Percentiles rank a stretch among this genome's conserved stretches.
phyloP scores from a whole-genome alignment of 164 flowering plant species.

The Umbellularia californica region DNA sequence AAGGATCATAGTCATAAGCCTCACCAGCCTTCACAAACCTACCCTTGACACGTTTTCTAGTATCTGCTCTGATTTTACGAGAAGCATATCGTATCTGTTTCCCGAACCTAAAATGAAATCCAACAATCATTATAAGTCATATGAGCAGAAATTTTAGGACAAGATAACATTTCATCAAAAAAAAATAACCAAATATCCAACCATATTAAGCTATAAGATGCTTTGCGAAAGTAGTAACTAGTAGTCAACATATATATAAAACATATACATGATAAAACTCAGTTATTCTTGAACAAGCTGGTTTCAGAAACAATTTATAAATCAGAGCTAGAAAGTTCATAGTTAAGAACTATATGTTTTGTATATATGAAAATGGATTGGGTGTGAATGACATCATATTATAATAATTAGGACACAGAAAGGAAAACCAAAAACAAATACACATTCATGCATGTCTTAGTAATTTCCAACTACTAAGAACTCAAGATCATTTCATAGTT shows the following conservation, averaged over 20 bases:
- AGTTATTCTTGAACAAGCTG: background rate
- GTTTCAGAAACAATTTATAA: no score
- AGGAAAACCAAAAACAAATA: no score
- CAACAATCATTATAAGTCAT: background rate
- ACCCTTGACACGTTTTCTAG: conserved; percentile 61
- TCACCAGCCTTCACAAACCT: conserved; percentile 66
- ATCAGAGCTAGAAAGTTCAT: no score
- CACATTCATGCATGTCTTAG: no score
- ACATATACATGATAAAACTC: background rate
- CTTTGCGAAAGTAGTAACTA: background rate
- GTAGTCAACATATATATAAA: no score
- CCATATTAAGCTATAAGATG: no score
- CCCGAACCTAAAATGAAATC: conserved; percentile 35
- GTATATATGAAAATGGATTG: no score
- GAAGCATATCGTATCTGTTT: conserved; percentile 60
- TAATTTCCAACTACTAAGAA: background rate
- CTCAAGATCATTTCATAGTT: no score
- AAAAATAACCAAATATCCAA: background rate
- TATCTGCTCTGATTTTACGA: conserved; percentile 64
- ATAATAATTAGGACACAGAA: no score
- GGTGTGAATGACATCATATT: no score
- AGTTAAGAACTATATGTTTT: background rate
- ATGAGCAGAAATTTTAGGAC: background rate
- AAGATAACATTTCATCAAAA: background rate
- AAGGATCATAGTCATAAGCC: conserved; percentile 56